Evolutionary conservation across 495 filamentous ascomycete species (phyloP), one percentile per base, ranked within the genome.

Genomic region (Penicillium herquei): DNA sequence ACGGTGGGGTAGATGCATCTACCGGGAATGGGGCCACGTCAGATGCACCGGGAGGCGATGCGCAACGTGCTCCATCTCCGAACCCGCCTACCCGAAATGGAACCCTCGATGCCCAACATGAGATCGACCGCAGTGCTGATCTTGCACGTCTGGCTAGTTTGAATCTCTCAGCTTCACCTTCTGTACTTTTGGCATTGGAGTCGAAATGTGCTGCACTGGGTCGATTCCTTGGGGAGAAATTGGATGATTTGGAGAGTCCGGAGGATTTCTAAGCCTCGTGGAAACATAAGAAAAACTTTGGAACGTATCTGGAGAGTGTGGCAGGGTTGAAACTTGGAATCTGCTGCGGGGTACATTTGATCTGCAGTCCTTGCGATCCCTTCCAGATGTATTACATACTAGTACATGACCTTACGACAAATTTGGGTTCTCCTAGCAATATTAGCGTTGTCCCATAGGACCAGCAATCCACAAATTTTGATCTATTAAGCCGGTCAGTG

Each of bases 131-230:
- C 3, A 71, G 64, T 34, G 65, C 58, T 12, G 75, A 78, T 53
- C 69, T 78, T 6, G 70, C 67, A 3, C 70, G 75, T 1, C 63
- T 78, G 4, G 63, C 71, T 2, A 73, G 70, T 49, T 51, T 78
- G 40, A 78, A 78, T 33, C 64, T 78, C 2, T 75, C 74, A 3
- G 66, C 75, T 1, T 70, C 70, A 3, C 75, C 75, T 0, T 56
- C 72, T 8, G 76, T 77, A 6, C 59, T 78, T 10, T 57, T 78
- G 7, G 75, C 75, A 0, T 52, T 78, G 16, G 75, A 78, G 45
- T 77, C 75, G 14, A 78, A 78, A 52, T 78, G 74, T 30, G 75
- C 75, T 0, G 75, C 74, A 10, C 57, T 78, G 18, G 75, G 69
- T 3, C 63, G 68, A 12, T 78, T 78, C 48, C 63, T 78, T 6